phyloP scores from a whole-genome alignment of 208 protist genomes.

The Acanthamoeba quina region DNA sequence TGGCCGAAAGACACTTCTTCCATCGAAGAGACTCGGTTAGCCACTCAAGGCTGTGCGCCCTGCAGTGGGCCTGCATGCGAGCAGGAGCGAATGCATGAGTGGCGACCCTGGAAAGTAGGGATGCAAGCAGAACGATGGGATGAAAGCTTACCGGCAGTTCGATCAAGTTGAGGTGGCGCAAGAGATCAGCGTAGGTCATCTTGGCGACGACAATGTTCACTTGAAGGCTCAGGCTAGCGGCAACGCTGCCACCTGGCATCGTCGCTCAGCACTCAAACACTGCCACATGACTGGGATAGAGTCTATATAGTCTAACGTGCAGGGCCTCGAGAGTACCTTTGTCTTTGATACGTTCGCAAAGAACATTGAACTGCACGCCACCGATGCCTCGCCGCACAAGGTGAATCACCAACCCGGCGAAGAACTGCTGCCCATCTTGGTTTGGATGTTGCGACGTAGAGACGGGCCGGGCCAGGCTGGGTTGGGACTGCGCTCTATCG shows the following conservation, averaged over 20 bases:
- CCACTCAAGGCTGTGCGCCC: conserved; percentile 49
- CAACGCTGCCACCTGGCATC: neutral
- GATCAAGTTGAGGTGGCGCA: neutral
- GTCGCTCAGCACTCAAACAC: too few species aligned
- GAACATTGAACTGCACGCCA: conserved; percentile 63
- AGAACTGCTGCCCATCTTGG: neutral
- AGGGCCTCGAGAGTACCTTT: neutral
- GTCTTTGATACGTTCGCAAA: conserved; percentile 59
- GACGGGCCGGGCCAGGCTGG: neutral
- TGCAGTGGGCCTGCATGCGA: neutral
- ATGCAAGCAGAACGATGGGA: too few species aligned
- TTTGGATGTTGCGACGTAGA: too few species aligned
- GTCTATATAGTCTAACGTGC: too few species aligned
- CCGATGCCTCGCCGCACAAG: conserved; percentile 61
- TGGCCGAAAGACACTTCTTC: conserved; percentile 66
- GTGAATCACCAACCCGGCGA: neutral
- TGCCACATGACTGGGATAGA: too few species aligned
- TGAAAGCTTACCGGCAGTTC: neutral
- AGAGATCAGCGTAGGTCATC: neutral
- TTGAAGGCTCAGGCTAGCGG: neutral
- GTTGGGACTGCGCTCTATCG: neutral
- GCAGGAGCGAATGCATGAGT: too few species aligned
- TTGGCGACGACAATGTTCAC: conserved; percentile 1
- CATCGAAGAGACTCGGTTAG: conserved; percentile 60
- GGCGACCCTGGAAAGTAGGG: too few species aligned